Evolutionary conservation across 768 basidiomycete genomes (phyloP).

Genomic region (Podaxis sp.): DNA sequence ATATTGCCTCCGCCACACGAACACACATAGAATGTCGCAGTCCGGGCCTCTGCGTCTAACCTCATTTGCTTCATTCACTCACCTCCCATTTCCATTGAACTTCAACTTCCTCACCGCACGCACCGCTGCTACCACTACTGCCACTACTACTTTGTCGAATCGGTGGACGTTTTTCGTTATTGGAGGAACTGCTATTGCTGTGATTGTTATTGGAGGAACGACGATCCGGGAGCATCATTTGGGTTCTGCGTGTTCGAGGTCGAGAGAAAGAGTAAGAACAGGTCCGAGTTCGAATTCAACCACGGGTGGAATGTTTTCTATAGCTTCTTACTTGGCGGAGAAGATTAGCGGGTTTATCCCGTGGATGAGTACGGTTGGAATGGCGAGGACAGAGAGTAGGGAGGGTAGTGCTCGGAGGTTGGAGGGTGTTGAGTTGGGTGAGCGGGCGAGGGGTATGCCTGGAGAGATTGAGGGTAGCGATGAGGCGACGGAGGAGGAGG

Average conservation of each 20-base stretch:
- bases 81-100: neutral
- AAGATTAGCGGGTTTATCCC: slow-evolving; percentile 5
- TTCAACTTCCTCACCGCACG: neutral
- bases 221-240: neutral
- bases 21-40: neutral
- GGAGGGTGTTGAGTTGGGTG: neutral
- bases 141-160: neutral
- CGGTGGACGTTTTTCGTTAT: slow-evolving; percentile 7
- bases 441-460: neutral
- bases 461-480: neutral
- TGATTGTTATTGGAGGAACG: slow-evolving; percentile 8
- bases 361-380: neutral
- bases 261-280: neutral
- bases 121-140: neutral
- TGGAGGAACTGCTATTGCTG: slow-evolving; percentile 10
- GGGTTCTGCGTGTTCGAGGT: neutral
- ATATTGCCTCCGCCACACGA: neutral
- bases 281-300: neutral
- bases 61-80: neutral
- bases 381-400: neutral
- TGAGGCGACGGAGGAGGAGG: neutral
- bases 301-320: neutral
- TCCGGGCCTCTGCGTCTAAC: neutral
- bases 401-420: neutral
- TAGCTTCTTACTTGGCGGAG: neutral